Percentiles rank a stretch among this genome's conserved stretches.
Conservation (phyloP, 768 basidiomycete species). For the Kockovaella imperatae region DNA sequence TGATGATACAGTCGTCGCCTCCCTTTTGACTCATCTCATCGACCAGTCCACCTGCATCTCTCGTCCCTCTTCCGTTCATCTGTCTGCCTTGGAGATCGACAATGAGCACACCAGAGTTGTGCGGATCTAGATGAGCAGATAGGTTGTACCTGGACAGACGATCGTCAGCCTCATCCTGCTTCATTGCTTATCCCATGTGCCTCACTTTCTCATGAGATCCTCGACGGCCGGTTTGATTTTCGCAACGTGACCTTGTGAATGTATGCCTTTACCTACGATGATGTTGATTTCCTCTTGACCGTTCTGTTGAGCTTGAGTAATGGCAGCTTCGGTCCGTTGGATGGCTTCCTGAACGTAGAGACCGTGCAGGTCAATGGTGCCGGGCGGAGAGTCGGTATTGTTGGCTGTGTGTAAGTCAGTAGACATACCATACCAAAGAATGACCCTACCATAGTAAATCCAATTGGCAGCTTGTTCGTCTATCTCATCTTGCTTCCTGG, state of each 20-base stretch:
- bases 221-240: conserved; percentile 91
- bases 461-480: conserved; percentile 77
- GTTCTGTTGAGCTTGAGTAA: conserved; percentile 58
- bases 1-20: conserved; percentile 57
- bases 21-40: conserved; percentile 52
- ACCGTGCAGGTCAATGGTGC: conserved; percentile 82
- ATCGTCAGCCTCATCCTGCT: not conserved
- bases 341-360: conserved; percentile 90
- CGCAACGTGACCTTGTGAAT: conserved; percentile 64
- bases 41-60: conserved; percentile 57
- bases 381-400: conserved; percentile 62
- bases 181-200: not conserved
- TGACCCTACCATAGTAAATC: conserved; percentile 65
- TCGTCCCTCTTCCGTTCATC: conserved; percentile 35
- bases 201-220: conserved; percentile 66
- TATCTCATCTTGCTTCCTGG: conserved; percentile 65
- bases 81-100: conserved; percentile 56
- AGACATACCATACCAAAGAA: not conserved
- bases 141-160: conserved; percentile 57
- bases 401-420: conserved; percentile 25
- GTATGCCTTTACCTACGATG: conserved; percentile 88
- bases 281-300: conserved; percentile 63
- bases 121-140: conserved; percentile 63
- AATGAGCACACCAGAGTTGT: conserved; percentile 75
- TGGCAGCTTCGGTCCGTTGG: conserved; percentile 59